Percentiles rank a stretch among this genome's conserved stretches.
These are phyloP conservation scores for Pharnaceum exiguum DNA, from an alignment of 148 eudicot species.

Conservation along the genomic window DNA sequence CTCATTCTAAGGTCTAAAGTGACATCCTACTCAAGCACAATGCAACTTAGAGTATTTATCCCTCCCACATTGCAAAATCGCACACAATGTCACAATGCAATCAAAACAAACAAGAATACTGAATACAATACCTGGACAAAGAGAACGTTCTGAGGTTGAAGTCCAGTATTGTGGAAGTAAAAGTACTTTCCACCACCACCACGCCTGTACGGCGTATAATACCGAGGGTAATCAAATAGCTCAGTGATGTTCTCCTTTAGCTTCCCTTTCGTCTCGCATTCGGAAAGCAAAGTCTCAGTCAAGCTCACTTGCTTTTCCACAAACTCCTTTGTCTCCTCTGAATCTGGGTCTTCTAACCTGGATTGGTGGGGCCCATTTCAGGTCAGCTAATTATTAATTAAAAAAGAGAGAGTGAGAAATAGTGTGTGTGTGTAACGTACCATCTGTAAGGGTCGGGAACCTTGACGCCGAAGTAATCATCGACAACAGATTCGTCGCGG, in stretches of 20 bases:
- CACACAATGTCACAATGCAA: not conserved
- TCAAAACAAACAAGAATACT: no score
- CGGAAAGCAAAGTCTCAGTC: conserved; percentile 60
- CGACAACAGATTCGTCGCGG: conserved; percentile 48
- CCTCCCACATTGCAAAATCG: no score
- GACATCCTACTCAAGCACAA: no score
- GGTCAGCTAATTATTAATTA: no score
- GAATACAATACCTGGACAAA: conserved; percentile 62
- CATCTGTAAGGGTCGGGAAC: conserved; percentile 63
- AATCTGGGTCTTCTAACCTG: conserved; percentile 97
- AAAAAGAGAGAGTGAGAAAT: no score
- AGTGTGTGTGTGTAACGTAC: no score
- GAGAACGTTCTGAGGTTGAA: conserved; percentile 76
- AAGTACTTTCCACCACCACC: conserved; percentile 69
- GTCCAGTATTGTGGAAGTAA: conserved; percentile 85
- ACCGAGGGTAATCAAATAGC: conserved; percentile 74
- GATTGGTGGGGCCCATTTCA: no score
- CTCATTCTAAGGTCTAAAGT: no score
- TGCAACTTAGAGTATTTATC: no score
- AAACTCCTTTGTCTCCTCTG: conserved; percentile 73
- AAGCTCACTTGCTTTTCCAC: conserved; percentile 72
- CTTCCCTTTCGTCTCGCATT: conserved; percentile 74
- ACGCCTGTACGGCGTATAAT: conserved; percentile 60
- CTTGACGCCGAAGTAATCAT: conserved; percentile 43
- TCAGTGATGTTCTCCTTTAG: conserved; percentile 54